Conservation (phyloP, 768 basidiomycete genomes). For the Rhodosporidiobolus sp. region DNA sequence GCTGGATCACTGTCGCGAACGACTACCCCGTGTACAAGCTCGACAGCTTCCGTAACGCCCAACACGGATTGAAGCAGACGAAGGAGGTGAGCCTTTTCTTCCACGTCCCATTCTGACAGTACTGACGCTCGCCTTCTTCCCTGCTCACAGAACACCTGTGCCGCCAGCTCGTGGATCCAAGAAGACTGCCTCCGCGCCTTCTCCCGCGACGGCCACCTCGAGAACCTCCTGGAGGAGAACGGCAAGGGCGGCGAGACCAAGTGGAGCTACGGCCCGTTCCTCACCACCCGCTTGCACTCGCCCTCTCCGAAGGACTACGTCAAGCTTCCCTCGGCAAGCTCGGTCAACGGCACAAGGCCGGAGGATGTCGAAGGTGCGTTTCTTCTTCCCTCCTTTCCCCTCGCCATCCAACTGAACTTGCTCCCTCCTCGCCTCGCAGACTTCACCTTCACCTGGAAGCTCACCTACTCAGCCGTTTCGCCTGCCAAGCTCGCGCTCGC, state of each 20-base stretch:
- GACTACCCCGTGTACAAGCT: background rate
- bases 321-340: background rate
- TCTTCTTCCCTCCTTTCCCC: background rate
- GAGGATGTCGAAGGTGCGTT: background rate
- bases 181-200: background rate
- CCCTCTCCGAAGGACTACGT: background rate
- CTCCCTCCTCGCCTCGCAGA: background rate
- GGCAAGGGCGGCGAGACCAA: background rate
- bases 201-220: background rate
- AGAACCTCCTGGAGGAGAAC: background rate
- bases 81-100: background rate
- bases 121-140: no score
- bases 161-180: background rate
- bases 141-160: background rate
- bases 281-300: background rate
- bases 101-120: background rate
- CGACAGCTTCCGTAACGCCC: background rate
- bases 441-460: background rate
- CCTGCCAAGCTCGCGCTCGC: background rate
- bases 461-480: background rate
- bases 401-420: background rate
- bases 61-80: background rate
- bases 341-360: background rate
- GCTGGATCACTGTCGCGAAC: background rate
- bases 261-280: background rate